Evolutionary conservation across 108 stramenopile species (phyloP).

Genomic region (Mayamaea pseudoterrestris): DNA sequence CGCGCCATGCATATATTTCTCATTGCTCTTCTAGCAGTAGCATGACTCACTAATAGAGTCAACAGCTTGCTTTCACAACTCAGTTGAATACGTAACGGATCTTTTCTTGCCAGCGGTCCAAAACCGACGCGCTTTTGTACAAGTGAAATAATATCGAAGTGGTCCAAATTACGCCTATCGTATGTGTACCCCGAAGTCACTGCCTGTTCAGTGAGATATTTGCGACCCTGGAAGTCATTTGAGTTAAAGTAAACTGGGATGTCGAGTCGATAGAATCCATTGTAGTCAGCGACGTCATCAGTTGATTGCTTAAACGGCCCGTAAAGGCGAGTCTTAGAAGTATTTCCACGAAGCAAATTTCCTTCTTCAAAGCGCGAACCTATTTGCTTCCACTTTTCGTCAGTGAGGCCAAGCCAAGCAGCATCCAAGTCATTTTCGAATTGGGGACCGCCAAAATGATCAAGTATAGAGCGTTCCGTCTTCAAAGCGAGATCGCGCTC

Average conservation of each 20-base stretch:
- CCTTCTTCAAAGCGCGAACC: constrained; percentile 6
- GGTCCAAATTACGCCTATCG: too few species aligned
- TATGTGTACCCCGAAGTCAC: constrained; percentile 37
- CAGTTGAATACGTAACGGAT: too few species aligned
- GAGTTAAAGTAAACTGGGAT: constrained; percentile 62
- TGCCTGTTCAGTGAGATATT: constrained; percentile 38
- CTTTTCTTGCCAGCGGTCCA: too few species aligned
- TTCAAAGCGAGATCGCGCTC: not conserved
- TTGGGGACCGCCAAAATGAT: constrained; percentile 40
- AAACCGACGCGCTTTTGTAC: too few species aligned
- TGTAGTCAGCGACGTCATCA: constrained; percentile 1
- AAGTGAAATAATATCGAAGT: too few species aligned
- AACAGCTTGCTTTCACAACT: too few species aligned
- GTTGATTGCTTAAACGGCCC: too few species aligned
- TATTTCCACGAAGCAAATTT: constrained; percentile 7
- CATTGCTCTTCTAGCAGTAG: too few species aligned
- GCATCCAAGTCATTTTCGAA: constrained; percentile 30
- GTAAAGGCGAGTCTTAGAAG: constrained; percentile 11
- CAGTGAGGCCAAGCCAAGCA: constrained; percentile 34
- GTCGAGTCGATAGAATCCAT: constrained; percentile 5
- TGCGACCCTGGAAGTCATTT: constrained; percentile 48
- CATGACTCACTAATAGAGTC: too few species aligned
- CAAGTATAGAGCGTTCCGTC: constrained; percentile 26
- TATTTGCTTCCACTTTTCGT: constrained; percentile 9
- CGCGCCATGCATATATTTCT: too few species aligned